These are phyloP conservation scores for Tuber borchii DNA, from an alignment of 495 filamentous ascomycete species.

Conservation along the genomic window DNA sequence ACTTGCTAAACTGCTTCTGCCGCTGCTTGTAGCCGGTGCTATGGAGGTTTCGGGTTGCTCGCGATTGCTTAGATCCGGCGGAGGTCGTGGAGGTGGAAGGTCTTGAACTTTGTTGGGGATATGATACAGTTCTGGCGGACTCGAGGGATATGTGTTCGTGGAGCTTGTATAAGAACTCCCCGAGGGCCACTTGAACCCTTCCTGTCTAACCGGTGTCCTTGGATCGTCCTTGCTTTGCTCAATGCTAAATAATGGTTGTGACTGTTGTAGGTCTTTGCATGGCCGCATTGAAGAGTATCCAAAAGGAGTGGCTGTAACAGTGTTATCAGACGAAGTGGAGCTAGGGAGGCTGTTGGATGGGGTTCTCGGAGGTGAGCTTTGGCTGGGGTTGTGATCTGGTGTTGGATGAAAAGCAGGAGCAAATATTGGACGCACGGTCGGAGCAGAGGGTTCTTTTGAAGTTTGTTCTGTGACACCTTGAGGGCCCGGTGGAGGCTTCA, in stretches of 20 bases:
- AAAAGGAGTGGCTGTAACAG: background rate
- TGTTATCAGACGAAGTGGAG: constrained; percentile 12
- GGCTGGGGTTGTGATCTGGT: constrained; percentile 10
- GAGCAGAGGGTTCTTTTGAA: constrained; percentile 9
- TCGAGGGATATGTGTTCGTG: background rate
- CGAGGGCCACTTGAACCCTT: background rate
- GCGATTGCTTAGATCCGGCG: constrained; percentile 10
- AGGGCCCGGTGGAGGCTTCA: constrained; percentile 25
- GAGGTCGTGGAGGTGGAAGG: constrained; percentile 32
- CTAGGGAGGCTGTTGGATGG: constrained; percentile 15
- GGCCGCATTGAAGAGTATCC: background rate
- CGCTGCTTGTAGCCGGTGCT: background rate
- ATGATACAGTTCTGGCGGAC: background rate
- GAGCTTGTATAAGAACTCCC: background rate
- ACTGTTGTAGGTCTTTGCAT: background rate
- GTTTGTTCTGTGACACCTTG: constrained; percentile 13
- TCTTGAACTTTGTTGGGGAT: constrained; percentile 8
- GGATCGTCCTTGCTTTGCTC: background rate
- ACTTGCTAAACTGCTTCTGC: constrained; percentile 2
- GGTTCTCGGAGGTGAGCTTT: constrained; percentile 21
- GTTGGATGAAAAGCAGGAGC: background rate
- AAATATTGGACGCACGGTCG: background rate
- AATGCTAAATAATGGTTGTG: background rate
- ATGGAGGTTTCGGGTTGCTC: background rate
- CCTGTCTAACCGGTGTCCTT: background rate